These are phyloP conservation scores for Vigna mungo DNA, from an alignment of 306 rosid species.

Conservation along the genomic window DNA sequence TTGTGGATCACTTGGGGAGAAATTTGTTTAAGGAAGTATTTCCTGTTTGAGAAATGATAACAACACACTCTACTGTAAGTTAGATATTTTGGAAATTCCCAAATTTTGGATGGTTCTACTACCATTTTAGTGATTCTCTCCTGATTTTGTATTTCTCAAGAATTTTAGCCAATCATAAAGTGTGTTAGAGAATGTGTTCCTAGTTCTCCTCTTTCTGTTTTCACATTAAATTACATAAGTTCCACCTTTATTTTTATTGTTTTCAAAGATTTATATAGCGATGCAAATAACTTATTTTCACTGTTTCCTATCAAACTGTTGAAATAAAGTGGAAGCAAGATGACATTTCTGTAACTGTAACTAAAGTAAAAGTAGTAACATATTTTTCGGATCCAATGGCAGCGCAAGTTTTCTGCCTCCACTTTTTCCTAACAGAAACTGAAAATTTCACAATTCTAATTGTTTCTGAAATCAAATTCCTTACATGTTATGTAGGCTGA, in stretches of 20 bases:
- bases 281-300: background rate
- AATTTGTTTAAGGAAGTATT: background rate
- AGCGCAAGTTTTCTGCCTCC: background rate
- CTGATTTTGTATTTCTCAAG: no score
- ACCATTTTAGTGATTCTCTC: no score
- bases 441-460: slow-evolving; percentile 9
- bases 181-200: no score
- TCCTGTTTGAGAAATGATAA: background rate
- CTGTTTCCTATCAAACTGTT: background rate
- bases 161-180: no score
- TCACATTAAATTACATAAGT: background rate
- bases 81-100: no score
- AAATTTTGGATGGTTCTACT: no score
- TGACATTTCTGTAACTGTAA: background rate
- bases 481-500: slow-evolving; percentile 60
- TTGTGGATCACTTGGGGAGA: background rate
- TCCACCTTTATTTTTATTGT: background rate
- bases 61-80: no score
- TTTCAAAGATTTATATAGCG: background rate
- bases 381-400: background rate
- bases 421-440: background rate
- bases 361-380: background rate
- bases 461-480: background rate
- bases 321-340: background rate
- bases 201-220: no score